phyloP scores from a whole-genome alignment of 345 rosid species.

The Crucihimalaya himalaica region DNA sequence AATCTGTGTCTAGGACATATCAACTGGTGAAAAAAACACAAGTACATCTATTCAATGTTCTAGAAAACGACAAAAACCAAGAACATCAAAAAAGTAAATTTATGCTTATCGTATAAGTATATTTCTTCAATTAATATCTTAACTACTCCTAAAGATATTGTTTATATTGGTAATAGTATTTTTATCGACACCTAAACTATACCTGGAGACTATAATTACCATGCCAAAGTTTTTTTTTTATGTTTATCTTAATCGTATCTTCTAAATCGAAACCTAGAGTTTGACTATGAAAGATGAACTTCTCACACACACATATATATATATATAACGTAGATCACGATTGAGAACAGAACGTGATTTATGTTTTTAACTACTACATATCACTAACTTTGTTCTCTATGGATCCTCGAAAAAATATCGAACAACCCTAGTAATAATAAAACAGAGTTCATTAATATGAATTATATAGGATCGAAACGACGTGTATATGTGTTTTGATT shows the following conservation, averaged over 20 bases:
- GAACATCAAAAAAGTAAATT: neutral
- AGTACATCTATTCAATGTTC: slow-evolving; percentile 20
- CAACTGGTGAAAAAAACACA: slow-evolving; percentile 29
- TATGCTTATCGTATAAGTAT: slow-evolving; percentile 7
- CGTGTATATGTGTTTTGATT: neutral
- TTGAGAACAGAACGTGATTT: neutral
- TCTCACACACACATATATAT: no score
- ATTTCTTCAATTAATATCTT: slow-evolving; percentile 6
- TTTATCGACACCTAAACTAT: slow-evolving; percentile 9
- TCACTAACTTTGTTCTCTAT: neutral
- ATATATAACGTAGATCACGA: neutral
- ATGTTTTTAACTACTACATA: neutral
- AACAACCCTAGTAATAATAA: slow-evolving; percentile 9
- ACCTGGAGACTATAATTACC: neutral
- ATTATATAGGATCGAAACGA: neutral
- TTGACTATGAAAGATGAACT: slow-evolving; percentile 20
- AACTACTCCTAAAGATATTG: slow-evolving; percentile 3
- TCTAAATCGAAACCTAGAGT: neutral
- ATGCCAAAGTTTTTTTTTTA: neutral
- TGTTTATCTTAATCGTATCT: neutral
- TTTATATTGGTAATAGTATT: neutral
- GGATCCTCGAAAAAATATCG: neutral
- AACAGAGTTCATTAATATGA: slow-evolving; percentile 24
- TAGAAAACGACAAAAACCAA: slow-evolving; percentile 33
- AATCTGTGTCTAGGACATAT: slow-evolving; percentile 24